Evolutionary conservation across 208 protist genomes (phyloP), one percentile per base, ranked within the genome.

Genomic region (Acanthamoeba triangularis): DNA sequence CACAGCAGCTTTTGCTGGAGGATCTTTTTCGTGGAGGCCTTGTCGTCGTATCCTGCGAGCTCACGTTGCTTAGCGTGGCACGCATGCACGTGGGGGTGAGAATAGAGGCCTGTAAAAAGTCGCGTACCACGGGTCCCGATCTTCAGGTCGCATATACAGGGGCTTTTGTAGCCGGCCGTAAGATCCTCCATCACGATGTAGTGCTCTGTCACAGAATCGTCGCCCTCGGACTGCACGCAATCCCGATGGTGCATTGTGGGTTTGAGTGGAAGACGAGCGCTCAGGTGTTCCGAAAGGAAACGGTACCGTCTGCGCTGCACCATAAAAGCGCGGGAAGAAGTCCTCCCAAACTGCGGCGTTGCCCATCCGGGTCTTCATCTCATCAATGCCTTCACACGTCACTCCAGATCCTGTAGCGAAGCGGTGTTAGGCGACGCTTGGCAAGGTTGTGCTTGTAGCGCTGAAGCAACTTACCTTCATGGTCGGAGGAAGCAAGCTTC

Each of bases 151-250:
- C 78, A 87, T 18, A 87, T 54, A n/a, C 78, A 87, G 47, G 78
- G 78, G 25, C 78, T 6, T 54, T 18, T 47, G 44, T 59, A 87
- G 47, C 78, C 78, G 18, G 78, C 78, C 2, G 78, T 87, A 3
- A 87, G 47, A 87, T 87, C 78, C 47, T 87, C 78, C 78, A 87
- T 59, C 35, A 87, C 78, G 13, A 87, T 87, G 44, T 56, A 87
- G 44, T 87, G 67, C 67, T 76, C 67, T 3, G 28, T 33, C 67
- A 76, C 67, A 14, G 28, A 20, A 28, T 76, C 67, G 33, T 76
- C 67, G 1, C 30, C 67, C 67, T 76, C 67, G 33, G 14, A 76
- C 67, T 76, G 33, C 11, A 44, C 41, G 4, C 4, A 1, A 44
- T 44, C 41, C 41, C 41, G 41, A 44, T 44, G 41, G n/a, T n/a